phyloP scores from a whole-genome alignment of 345 rosid species.

The Euphorbia lathyris region DNA sequence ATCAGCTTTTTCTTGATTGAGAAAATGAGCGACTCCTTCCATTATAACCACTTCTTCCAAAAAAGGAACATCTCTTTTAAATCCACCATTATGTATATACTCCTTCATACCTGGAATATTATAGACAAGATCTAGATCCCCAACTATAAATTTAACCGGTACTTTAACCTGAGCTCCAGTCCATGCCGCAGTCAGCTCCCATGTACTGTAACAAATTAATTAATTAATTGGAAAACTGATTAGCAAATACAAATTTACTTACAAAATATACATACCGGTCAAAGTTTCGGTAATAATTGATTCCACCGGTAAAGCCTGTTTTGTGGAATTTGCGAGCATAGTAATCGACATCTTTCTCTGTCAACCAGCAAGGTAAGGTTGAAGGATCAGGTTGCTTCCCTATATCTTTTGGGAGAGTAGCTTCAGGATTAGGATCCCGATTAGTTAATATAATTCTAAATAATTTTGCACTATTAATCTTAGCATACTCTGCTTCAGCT shows the following conservation, averaged over 20 bases:
- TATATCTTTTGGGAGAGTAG: not conserved
- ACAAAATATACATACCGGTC: not conserved
- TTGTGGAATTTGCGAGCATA: not conserved
- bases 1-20: not conserved
- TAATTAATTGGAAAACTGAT: no score
- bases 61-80: not conserved
- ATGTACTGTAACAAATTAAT: not conserved
- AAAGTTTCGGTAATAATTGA: not conserved
- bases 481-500: not conserved
- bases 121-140: not conserved
- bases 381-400: not conserved
- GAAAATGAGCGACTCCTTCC: not conserved
- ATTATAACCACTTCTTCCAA: not conserved
- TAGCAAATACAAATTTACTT: no score
- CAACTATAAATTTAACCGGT: not conserved
- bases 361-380: not conserved
- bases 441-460: not conserved
- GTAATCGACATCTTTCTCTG: not conserved
- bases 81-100: not conserved
- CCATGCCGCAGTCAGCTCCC: slow-evolving; percentile 2
- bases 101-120: not conserved
- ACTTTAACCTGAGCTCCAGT: not conserved
- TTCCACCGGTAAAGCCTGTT: slow-evolving; percentile 4
- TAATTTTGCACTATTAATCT: not conserved
- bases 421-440: not conserved